Evolutionary conservation across 2,329 filamentous ascomycete genomes (phyloP), one percentile per base, ranked within the genome.

Genomic region (Monilinia polystroma): DNA sequence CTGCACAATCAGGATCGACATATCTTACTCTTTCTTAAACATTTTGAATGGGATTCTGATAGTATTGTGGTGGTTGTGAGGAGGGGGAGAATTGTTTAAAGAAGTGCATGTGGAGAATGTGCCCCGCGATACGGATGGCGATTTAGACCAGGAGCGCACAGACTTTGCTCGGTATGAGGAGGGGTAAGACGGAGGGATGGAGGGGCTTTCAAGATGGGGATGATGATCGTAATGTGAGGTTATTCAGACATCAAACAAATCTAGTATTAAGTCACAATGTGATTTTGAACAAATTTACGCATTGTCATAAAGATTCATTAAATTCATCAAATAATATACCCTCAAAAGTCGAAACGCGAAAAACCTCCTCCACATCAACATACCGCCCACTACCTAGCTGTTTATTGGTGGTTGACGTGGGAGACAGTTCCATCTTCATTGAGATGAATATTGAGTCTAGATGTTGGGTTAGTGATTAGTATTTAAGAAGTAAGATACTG

Each of bases 11-110:
- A n/a, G 8, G 20, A 29, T 20, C 23, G 16, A 45, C 35, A 80
- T 85, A 76, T 47, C 54, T 43, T 79, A 95, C 92, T 96, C 92
- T 84, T 95, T 96, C 78, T 96, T 96, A 78, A 96, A 96, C 92
- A 96, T 96, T 70, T 76, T 87, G 70, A 56, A 47, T 60, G 53
- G 60, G 60, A 35, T 63, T 51, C 35, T 54, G 20, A 62, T 52
- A 52, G 32, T 68, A 20, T 68, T 64, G 55, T 32, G 45, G 47
- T 56, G 63, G 32, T 58, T 59, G 63, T 45, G 53, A 60, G 49
- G 63, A 66, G 53, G 65, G 59, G 47, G 26, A 64, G 59, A 59
- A 32, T 49, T 54, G 43, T 57, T 68, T n/a, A 16, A 55, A 57
- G 66, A 53, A 16, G 32, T 32, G 60, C 38, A 51, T 58, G 53